Conservation (phyloP, 2,329 filamentous ascomycete species). For the Teratosphaeriaceae sp. region DNA sequence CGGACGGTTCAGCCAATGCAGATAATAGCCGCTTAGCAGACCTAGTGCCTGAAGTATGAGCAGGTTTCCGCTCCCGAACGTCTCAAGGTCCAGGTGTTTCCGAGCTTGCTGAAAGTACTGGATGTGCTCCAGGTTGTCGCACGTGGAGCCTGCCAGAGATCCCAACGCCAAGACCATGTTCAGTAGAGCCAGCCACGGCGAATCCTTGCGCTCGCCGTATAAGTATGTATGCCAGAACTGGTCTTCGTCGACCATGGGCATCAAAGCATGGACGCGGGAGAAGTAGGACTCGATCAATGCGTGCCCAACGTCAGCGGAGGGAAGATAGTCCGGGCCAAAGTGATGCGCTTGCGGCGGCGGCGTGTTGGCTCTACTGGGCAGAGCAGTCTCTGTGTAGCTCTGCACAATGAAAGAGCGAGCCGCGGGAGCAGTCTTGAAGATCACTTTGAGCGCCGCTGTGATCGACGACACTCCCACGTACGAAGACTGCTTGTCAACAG, state of each 20-base stretch:
- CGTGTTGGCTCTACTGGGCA: constrained; percentile 22
- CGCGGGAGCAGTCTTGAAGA: constrained; percentile 25
- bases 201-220: constrained; percentile 23
- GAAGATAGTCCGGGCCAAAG: constrained; percentile 18
- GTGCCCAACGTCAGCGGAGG: constrained; percentile 23
- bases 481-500: constrained; percentile 24
- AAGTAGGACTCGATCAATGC: constrained; percentile 28
- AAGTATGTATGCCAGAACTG: constrained; percentile 26
- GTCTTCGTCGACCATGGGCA: constrained; percentile 30
- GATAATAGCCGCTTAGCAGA: constrained; percentile 26
- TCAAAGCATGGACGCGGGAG: constrained; percentile 24
- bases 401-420: constrained; percentile 21
- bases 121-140: constrained; percentile 23
- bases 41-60: constrained; percentile 26
- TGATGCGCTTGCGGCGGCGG: constrained; percentile 16
- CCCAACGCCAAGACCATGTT: constrained; percentile 29
- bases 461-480: constrained; percentile 29
- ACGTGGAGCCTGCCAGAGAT: constrained; percentile 22
- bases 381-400: constrained; percentile 20
- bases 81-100: constrained; percentile 24
- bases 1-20: constrained; percentile 28
- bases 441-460: constrained; percentile 27
- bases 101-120: constrained; percentile 25
- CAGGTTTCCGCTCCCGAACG: constrained; percentile 25
- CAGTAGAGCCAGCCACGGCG: constrained; percentile 26